Conservation (phyloP, 371 early-diverging fungal species). For the Mucor ambiguus region DNA sequence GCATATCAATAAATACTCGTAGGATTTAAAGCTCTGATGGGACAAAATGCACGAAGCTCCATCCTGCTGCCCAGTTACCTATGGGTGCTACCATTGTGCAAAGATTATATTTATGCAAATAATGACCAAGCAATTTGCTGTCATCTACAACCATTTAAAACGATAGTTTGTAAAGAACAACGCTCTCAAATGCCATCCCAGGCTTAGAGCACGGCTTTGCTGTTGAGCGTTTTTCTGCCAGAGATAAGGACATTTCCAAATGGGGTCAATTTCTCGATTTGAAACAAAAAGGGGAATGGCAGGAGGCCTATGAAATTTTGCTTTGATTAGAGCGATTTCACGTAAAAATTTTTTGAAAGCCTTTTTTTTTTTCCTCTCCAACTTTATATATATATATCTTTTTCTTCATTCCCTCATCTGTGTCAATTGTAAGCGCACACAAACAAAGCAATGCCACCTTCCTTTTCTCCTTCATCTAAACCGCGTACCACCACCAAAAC, state of each 20-base stretch:
- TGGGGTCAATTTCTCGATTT: background rate
- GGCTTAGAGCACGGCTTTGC: background rate
- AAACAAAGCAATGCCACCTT: background rate
- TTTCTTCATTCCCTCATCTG: too few relatives aligned
- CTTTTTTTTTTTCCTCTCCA: background rate
- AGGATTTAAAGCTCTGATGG: too few relatives aligned
- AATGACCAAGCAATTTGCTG: too few relatives aligned
- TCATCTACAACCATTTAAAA: too few relatives aligned
- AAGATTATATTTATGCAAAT: too few relatives aligned
- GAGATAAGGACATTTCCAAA: background rate
- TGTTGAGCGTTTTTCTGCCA: background rate
- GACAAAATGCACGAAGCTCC: too few relatives aligned
- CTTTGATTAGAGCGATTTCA: background rate
- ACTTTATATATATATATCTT: too few relatives aligned
- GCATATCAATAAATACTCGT: too few relatives aligned
- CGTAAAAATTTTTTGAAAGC: background rate
- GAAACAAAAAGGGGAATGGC: constrained; percentile 1
- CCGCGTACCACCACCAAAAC: background rate
- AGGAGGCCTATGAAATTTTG: background rate
- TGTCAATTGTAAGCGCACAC: too few relatives aligned
- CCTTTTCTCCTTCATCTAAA: background rate
- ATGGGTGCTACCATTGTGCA: too few relatives aligned
- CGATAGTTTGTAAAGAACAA: background rate
- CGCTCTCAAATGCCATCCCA: background rate
- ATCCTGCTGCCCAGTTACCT: too few relatives aligned